These are phyloP conservation scores for Suillus subalutaceus DNA, from an alignment of 768 basidiomycete species.

Conservation along the genomic window DNA sequence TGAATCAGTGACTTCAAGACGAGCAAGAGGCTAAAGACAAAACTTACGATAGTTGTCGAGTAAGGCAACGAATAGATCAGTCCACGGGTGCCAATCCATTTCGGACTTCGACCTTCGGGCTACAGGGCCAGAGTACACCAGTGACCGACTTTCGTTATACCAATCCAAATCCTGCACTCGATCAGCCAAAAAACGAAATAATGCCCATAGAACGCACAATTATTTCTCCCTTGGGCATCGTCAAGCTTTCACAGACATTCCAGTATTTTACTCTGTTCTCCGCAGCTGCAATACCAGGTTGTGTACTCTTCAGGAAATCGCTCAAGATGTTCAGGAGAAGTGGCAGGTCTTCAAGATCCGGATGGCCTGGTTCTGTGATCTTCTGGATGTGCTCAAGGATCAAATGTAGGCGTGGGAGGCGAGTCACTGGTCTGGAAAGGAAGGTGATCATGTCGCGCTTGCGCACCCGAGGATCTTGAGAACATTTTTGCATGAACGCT, in stretches of 20 bases:
- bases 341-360: constrained; percentile 77
- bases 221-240: constrained; percentile 79
- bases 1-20: constrained; percentile 9
- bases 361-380: constrained; percentile 71
- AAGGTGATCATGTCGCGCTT: constrained; percentile 83
- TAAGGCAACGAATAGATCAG: constrained; percentile 63
- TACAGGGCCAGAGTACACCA: constrained; percentile 69
- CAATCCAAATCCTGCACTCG: constrained; percentile 70
- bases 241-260: constrained; percentile 74
- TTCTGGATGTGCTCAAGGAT: constrained; percentile 73
- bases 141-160: constrained; percentile 71
- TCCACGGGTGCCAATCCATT: constrained; percentile 71
- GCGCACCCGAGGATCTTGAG: constrained; percentile 64
- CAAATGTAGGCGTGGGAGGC: constrained; percentile 80
- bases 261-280: constrained; percentile 90
- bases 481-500: constrained; percentile 62
- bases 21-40: neutral
- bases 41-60: constrained; percentile 77
- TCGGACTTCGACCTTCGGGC: constrained; percentile 65
- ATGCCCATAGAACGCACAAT: constrained; percentile 53
- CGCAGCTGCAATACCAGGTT: constrained; percentile 90
- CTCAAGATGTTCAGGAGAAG: constrained; percentile 68
- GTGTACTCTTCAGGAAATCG: constrained; percentile 79
- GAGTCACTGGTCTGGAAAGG: constrained; percentile 83
- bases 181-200: constrained; percentile 12